A percentile compares a stretch with the other conserved stretches of the same genome.
These are phyloP conservation scores for Pseudotulostoma volvatum DNA, from an alignment of 495 filamentous ascomycete genomes.

Conservation along the genomic window DNA sequence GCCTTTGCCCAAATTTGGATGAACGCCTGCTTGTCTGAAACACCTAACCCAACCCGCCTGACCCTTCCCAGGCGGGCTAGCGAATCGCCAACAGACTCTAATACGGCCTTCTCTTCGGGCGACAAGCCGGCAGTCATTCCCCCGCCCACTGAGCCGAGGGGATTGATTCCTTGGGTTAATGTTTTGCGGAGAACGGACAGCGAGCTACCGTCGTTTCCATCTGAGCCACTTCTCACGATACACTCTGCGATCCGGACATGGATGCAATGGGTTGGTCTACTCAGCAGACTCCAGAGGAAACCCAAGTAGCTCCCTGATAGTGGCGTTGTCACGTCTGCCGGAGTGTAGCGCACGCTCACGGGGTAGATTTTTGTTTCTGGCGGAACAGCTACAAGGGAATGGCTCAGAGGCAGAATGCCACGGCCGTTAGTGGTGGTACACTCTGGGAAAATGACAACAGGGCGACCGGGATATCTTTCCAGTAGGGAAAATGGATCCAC, in stretches of 20 bases:
- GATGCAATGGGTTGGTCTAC: slow-evolving; percentile 72
- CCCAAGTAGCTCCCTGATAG: slow-evolving; percentile 48
- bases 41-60: slow-evolving; percentile 74
- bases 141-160: slow-evolving; percentile 5
- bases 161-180: neutral
- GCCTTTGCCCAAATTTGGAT: slow-evolving; percentile 41
- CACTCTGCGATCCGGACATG: slow-evolving; percentile 74
- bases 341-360: slow-evolving; percentile 72
- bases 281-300: slow-evolving; percentile 78
- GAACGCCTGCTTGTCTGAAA: slow-evolving; percentile 72
- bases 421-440: slow-evolving; percentile 86
- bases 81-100: slow-evolving; percentile 67
- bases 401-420: slow-evolving; percentile 73
- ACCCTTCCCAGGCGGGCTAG: slow-evolving; percentile 78
- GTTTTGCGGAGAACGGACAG: slow-evolving; percentile 10
- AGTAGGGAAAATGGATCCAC: slow-evolving; percentile 46
- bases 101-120: slow-evolving; percentile 39
- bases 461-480: slow-evolving; percentile 48
- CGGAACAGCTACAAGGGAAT: slow-evolving; percentile 48
- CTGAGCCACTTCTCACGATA: slow-evolving; percentile 29
- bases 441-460: slow-evolving; percentile 79
- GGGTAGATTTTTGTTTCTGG: slow-evolving; percentile 63
- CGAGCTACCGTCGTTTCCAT: slow-evolving; percentile 1
- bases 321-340: slow-evolving; percentile 79
- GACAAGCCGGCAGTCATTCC: slow-evolving; percentile 26